Conservation (phyloP, 163 green algal genomes). For the Scenedesmus sp. region DNA sequence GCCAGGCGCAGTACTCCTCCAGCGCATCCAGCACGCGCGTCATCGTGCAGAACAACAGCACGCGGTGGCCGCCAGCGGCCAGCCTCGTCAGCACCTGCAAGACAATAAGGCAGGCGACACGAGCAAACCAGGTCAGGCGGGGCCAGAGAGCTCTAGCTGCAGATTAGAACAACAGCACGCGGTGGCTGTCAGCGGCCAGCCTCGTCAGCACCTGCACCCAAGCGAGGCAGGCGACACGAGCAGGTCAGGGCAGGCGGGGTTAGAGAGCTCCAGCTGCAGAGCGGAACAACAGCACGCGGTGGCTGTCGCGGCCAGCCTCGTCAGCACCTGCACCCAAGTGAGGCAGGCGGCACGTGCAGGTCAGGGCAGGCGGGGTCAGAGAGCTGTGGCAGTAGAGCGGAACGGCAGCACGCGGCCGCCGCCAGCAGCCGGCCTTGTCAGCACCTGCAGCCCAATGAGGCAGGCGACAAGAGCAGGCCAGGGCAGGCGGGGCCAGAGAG, state of each 20-base stretch:
- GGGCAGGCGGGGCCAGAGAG: constrained; percentile 60
- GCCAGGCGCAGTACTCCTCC: constrained; percentile 72
- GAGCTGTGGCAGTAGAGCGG: constrained; percentile 78
- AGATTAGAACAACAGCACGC: constrained; percentile 93
- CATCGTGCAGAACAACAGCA: constrained; percentile 94
- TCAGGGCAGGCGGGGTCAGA: constrained; percentile 85
- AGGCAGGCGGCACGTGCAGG: not conserved
- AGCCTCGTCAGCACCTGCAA: constrained; percentile 76
- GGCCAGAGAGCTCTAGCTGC: too few relatives aligned
- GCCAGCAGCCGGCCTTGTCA: constrained; percentile 75
- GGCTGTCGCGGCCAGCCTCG: constrained; percentile 64
- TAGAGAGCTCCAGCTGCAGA: constrained; percentile 88
- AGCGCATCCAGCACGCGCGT: constrained; percentile 86
- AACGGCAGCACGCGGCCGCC: constrained; percentile 90
- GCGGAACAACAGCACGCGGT: constrained; percentile 85
- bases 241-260: too few relatives aligned
- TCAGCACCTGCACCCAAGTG: constrained; percentile 67
- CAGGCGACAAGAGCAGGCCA: not conserved
- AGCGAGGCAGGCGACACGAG: constrained; percentile 60
- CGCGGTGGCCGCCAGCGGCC: constrained; percentile 75
- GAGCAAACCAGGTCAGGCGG: not conserved
- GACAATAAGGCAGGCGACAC: too few relatives aligned
- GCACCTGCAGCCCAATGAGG: constrained; percentile 21
- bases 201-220: constrained; percentile 67
- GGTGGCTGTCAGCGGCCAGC: constrained; percentile 76